phyloP scores from a whole-genome alignment of 441 rosid species.

The Erysimum cheiri region DNA sequence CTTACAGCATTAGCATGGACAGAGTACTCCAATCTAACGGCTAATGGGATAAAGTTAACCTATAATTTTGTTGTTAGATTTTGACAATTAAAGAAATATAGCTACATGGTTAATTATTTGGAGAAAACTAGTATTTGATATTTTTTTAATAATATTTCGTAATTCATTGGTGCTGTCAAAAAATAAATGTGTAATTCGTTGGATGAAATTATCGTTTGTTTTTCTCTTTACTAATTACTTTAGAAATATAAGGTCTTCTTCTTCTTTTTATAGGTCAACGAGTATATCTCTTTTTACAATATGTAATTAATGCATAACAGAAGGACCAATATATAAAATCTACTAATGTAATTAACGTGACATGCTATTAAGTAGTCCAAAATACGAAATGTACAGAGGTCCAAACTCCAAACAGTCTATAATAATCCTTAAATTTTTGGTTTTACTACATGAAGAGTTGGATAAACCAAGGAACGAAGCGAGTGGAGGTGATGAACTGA shows the following conservation, averaged over 20 bases:
- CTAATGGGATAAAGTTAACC: not conserved
- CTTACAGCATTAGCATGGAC: not conserved
- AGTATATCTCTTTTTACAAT: not conserved
- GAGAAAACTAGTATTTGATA: not conserved
- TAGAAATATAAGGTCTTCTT: not conserved
- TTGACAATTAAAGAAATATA: not conserved
- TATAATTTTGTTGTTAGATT: not conserved
- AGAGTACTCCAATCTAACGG: not conserved
- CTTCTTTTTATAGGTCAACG: not conserved
- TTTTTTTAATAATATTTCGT: not conserved
- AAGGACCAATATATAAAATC: not conserved
- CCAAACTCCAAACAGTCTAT: not conserved
- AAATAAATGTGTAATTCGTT: no score
- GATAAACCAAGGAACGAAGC: constrained; percentile 18
- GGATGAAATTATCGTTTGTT: not conserved
- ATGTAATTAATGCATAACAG: not conserved
- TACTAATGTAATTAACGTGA: not conserved
- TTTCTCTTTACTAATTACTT: not conserved
- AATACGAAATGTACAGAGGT: not conserved
- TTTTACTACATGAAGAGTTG: not conserved
- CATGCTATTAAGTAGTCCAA: not conserved
- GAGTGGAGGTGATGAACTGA: constrained; percentile 12
- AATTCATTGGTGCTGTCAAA: not conserved
- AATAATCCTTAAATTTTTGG: not conserved
- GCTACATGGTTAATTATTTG: not conserved